Evolutionary conservation across 495 filamentous ascomycete genomes (phyloP).

Genomic region (Podospora didyma): DNA sequence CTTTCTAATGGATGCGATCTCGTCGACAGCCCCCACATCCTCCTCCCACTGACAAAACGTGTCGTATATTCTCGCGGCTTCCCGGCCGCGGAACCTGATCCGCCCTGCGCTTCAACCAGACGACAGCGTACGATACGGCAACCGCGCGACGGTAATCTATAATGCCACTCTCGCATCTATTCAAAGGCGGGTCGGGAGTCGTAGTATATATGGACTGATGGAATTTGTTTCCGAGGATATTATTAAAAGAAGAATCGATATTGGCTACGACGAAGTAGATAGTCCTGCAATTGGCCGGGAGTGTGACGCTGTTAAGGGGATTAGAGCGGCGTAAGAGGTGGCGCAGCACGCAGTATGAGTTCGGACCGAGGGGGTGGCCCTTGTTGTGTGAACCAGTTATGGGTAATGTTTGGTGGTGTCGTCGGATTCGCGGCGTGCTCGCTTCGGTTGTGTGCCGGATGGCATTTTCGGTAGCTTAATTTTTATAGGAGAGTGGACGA

Average conservation of each 20-base stretch:
- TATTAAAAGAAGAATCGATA: neutral
- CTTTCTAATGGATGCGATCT: neutral
- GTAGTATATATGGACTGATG: neutral
- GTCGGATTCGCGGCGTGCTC: too few relatives aligned
- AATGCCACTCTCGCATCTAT: neutral
- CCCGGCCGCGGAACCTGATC: neutral
- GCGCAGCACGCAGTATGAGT: neutral
- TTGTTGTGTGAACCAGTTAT: neutral
- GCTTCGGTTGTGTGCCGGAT: too few relatives aligned
- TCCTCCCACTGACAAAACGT: neutral
- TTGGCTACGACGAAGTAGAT: neutral
- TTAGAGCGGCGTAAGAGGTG: neutral
- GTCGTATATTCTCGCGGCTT: neutral
- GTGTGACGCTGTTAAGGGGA: neutral
- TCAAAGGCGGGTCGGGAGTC: neutral
- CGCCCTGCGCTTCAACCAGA: neutral
- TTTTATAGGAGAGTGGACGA: too few relatives aligned
- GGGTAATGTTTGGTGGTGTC: too few relatives aligned
- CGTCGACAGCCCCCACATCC: neutral
- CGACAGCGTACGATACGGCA: neutral
- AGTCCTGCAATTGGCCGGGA: neutral
- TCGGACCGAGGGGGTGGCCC: neutral
- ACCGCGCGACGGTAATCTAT: neutral
- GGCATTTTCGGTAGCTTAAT: too few relatives aligned
- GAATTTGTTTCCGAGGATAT: neutral